These are phyloP conservation scores for Pistacia vera DNA, from an alignment of 345 rosid species.

Conservation along the genomic window DNA sequence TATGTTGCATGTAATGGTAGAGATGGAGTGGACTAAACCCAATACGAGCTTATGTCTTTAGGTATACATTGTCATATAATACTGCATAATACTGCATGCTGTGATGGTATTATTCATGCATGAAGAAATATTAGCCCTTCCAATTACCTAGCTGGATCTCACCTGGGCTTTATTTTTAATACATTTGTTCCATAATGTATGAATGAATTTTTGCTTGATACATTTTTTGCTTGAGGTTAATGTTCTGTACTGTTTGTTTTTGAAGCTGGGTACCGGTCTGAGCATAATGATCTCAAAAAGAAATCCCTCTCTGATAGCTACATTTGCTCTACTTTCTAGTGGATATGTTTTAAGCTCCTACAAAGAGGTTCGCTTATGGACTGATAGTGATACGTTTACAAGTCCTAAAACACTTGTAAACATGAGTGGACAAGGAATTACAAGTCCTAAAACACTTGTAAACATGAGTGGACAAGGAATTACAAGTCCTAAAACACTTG, in stretches of 20 bases:
- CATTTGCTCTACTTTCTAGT: slow-evolving; percentile 89
- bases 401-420: no score
- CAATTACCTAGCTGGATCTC: background rate
- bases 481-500: no score
- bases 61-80: background rate
- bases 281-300: slow-evolving; percentile 83
- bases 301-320: slow-evolving; percentile 84
- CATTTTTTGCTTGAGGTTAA: slow-evolving; percentile 11
- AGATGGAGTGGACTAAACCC: background rate
- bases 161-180: no score
- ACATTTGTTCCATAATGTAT: background rate
- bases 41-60: background rate
- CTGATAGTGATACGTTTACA: no score
- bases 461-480: no score
- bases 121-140: background rate
- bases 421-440: no score
- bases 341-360: slow-evolving; percentile 95
- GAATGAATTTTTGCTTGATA: background rate
- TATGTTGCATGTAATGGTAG: slow-evolving; percentile 1
- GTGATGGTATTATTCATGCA: background rate
- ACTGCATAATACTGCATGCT: background rate
- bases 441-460: no score
- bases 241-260: slow-evolving; percentile 14
- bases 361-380: slow-evolving; percentile 66
- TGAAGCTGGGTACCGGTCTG: slow-evolving; percentile 96